Evolutionary conservation across 108 stramenopile species (phyloP).

Genomic region (Cyclotella sp.): DNA sequence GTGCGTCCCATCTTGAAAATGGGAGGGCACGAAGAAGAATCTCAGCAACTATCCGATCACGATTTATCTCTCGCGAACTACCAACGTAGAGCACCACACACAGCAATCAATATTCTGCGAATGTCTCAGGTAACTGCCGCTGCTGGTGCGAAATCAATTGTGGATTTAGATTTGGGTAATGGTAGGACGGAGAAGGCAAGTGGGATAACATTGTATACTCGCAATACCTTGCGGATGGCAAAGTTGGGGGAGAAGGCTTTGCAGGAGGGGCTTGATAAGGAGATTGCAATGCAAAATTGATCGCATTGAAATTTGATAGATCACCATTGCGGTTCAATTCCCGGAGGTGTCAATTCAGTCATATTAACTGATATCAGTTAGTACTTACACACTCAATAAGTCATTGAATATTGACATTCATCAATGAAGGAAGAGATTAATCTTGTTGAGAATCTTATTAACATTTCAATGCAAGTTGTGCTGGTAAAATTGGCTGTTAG

Average conservation of each 20-base stretch:
- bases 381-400: too few species aligned
- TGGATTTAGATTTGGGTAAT: slow-evolving; percentile 59
- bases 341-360: too few species aligned
- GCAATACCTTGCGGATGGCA: slow-evolving; percentile 62
- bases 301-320: not conserved
- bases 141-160: slow-evolving; percentile 50
- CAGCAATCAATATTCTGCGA: slow-evolving; percentile 69
- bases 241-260: slow-evolving; percentile 52
- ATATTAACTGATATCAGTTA: too few species aligned
- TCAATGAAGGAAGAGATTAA: too few species aligned
- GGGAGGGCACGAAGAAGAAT: slow-evolving; percentile 54
- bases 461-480: too few species aligned
- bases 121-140: slow-evolving; percentile 56
- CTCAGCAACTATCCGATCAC: slow-evolving; percentile 60
- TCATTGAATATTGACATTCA: too few species aligned
- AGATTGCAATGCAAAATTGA: slow-evolving; percentile 52
- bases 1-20: slow-evolving; percentile 65
- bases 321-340: too few species aligned
- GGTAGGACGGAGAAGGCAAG: slow-evolving; percentile 63
- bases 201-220: slow-evolving; percentile 56
- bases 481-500: too few species aligned
- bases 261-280: slow-evolving; percentile 50
- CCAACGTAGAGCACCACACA: slow-evolving; percentile 73
- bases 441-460: too few species aligned
- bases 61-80: slow-evolving; percentile 63